Evolutionary conservation across 1,139 yeast genomes (phyloP), one percentile per base, ranked within the genome.

Genomic region (Pichia sp.): DNA sequence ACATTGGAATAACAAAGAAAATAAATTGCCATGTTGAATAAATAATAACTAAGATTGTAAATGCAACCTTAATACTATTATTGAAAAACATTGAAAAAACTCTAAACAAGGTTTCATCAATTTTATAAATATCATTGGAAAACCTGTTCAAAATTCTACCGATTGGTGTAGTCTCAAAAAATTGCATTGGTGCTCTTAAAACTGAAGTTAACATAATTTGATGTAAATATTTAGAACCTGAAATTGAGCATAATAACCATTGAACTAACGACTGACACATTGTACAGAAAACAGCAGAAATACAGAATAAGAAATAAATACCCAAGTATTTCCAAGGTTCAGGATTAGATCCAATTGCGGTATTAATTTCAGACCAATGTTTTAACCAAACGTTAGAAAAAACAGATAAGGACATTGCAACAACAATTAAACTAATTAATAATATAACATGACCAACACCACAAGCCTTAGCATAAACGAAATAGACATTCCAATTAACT

Each of bases 91-190:
- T 84, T 23, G 82, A 72, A 57, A 91, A 87, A 0, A 86, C 86
- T 57, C 96, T 72, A 10, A 91, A 88, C 51, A 91, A 70, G 26
- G 82, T 71, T 61, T 88, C 95, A 64, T 91, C 98, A 48, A 91
- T 81, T 57, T 88, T 86, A 66, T 87, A 87, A 41, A 93, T 79
- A 68, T 91, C 99, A 61, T 80, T 88, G 7, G 97, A 87, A 60
- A 91, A 91, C 60, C 98, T 72, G 69, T 93, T 93, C 63, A 91
- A 70, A 46, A 93, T 78, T 62, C 98, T 77, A 28, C 99, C 98
- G 50, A 91, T 76, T 37, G 98, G 99, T 0, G 97, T 91, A 0
- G 96, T 88, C 64, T 93, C 98, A 58, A 93, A 91, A 61, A 93
- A 91, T 29, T 88, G 75, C 98, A 91, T 93, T 47, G 98, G 98